These are phyloP conservation scores for Fusarium albidum DNA, from an alignment of 2,329 filamentous ascomycete genomes.

Conservation along the genomic window DNA sequence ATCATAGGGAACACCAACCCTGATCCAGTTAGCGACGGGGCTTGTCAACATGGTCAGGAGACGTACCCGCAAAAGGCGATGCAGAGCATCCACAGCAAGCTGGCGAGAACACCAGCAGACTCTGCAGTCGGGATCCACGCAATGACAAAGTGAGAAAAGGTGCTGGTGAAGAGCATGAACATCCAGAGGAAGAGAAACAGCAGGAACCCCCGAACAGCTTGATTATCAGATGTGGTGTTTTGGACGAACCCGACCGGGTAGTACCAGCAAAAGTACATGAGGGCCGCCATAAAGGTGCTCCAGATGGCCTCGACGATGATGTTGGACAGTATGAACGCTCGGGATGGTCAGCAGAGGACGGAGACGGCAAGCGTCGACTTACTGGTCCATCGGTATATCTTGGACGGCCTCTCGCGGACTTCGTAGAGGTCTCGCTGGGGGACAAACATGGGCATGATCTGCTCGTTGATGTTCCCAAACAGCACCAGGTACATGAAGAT, in stretches of 20 bases:
- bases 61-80: slow-evolving; percentile 39
- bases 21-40: too few species aligned
- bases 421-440: slow-evolving; percentile 73
- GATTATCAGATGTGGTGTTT: slow-evolving; percentile 35
- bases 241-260: slow-evolving; percentile 40
- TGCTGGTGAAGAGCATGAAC: slow-evolving; percentile 40
- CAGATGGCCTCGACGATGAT: slow-evolving; percentile 36
- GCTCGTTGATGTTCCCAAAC: slow-evolving; percentile 66
- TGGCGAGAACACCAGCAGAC: slow-evolving; percentile 44
- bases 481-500: slow-evolving; percentile 76
- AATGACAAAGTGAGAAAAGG: slow-evolving; percentile 38
- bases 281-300: slow-evolving; percentile 35
- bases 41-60: slow-evolving; percentile 41
- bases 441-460: slow-evolving; percentile 77
- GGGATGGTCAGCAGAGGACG: background rate
- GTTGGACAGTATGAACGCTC: slow-evolving; percentile 37
- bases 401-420: slow-evolving; percentile 71
- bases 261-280: slow-evolving; percentile 42
- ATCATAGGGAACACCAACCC: slow-evolving; percentile 66
- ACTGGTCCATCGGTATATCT: slow-evolving; percentile 59
- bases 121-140: slow-evolving; percentile 34
- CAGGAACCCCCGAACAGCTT: slow-evolving; percentile 35
- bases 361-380: background rate
- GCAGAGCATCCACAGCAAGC: slow-evolving; percentile 47
- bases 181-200: slow-evolving; percentile 38